Evolutionary conservation across 2,329 filamentous ascomycete genomes (phyloP), one percentile per base, ranked within the genome.

Genomic region (Metarhizium humberi): DNA sequence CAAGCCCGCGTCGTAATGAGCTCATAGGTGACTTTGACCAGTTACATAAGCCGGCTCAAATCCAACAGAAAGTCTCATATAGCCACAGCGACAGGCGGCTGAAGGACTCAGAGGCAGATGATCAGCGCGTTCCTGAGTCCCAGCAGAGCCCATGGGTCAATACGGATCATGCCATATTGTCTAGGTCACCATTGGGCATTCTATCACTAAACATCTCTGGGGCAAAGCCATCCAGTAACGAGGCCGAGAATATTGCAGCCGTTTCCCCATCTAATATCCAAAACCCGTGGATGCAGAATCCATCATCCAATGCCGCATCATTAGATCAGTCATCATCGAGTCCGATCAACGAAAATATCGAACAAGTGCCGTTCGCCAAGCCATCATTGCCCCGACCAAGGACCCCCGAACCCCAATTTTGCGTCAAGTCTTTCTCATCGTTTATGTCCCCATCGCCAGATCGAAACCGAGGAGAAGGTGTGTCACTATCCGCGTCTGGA

Each of bases 391-490:
- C 29, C 14, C 32, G 40, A 47, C 32, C 30, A 18, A 62, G 66
- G 2, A 77, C 75, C 0, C 74, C 77, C 6, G 75, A 80, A 51
- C 71, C 75, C 14, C 73, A 73, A 4, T 69, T 79, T 34, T 75
- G 74, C 0, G 70, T 80, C 60, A 79, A 77, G 58, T 73, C 78
- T 0, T 81, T 82, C 61, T 72, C 76, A 1, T 73, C 74, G 1
- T 81, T 81, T 62, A 74, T 78, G 61, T 76, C 76, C 0, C 74
- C 76, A 1, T 78, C 78, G 0, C 75, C 78, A 1, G 69, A 73
- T 45, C 68, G 61, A n/a, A 60, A 58, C 14, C 58, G 62, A 11
- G 38, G 3, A 1, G 29, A 36, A 11, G 3, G 6, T n/a, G 43
- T 32, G 4, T 34, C n/a, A 47, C 45, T 13, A n/a, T 49, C 52